Base-by-base conservation (phyloP, 257 asterid genomes). In the Penstemon barbatus region DNA sequence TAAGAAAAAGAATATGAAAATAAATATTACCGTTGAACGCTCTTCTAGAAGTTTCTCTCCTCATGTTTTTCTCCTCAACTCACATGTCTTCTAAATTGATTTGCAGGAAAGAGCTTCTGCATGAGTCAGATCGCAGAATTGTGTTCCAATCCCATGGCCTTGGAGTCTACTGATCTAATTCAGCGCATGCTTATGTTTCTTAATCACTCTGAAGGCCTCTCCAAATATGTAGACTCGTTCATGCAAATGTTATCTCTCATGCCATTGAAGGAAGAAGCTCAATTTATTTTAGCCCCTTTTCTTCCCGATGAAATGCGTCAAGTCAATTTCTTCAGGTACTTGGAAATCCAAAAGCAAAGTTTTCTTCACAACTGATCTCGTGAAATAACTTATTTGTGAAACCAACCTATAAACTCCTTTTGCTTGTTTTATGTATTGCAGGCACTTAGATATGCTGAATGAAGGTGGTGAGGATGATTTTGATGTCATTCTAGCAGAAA, bases 61-160 rank as follows among this genome's bases (percentile, higher is more conserved):
- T n/a, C 11, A 36, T 55, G 43, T 46, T 52, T 15, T 62, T 68
- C 48, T 7, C 68, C 60, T 74, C 44, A 57, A 46, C 61, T 61
- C 73, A 57, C 48, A 18, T 44, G 15, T 51, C 4, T 48, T 69
- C 57, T 66, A 37, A 36, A 45, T 60, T 77, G 69, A 54, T 52
- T 83, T 82, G 82, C 95, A 94, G 99, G 99, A 65, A 87, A 84
- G 71, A 91, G 74, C 75, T 94, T 89, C 74, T 89, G 97, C 82
- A 81, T 91, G 93, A 76, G 79, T 68, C 96, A 89, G 86, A 87
- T 91, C 25, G 78, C 78, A 5, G 95, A 87, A 75, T 80, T 89
- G 74, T 76, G 89, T 73, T 77, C 86, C 50, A 76, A 74, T 79
- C 86, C 90, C 5, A 52, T 62, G 69, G 74, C 83, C 65, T 48